phyloP scores from a whole-genome alignment of 495 filamentous ascomycete species.

The Melanomma pulvis-pyrius region DNA sequence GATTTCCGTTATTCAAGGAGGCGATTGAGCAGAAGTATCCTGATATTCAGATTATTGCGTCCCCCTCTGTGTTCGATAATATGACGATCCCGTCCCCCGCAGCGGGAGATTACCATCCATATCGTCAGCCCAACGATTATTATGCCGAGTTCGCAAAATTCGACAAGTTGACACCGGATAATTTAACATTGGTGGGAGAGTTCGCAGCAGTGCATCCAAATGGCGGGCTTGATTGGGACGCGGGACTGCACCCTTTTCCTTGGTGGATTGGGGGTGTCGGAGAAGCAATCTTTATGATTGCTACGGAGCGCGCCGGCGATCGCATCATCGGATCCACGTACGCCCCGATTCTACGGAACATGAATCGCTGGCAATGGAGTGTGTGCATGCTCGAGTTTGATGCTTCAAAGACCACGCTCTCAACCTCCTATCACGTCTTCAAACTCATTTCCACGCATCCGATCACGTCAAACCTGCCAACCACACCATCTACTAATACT shows the following conservation, averaged over 20 bases:
- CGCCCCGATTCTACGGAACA: constrained; percentile 54
- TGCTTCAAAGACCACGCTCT: constrained; percentile 47
- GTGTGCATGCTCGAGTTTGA: constrained; percentile 54
- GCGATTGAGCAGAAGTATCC: constrained; percentile 57
- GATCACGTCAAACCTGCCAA: constrained; percentile 48
- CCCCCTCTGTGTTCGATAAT: constrained; percentile 19
- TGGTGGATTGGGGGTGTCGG: constrained; percentile 38
- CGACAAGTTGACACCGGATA: constrained; percentile 32
- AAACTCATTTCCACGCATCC: constrained; percentile 49
- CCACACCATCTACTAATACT: constrained; percentile 19
- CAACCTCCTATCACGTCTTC: constrained; percentile 51
- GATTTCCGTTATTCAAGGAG: constrained; percentile 51
- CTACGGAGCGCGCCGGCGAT: constrained; percentile 43
- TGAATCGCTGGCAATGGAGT: constrained; percentile 54
- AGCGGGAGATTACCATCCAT: constrained; percentile 31
- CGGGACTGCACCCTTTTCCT: constrained; percentile 26
- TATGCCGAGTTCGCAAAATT: constrained; percentile 45
- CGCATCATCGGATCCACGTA: constrained; percentile 39
- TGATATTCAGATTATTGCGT: constrained; percentile 43
- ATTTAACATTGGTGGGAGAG: constrained; percentile 39
- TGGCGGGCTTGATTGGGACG: constrained; percentile 34
- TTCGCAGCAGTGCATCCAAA: constrained; percentile 34
- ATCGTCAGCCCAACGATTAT: constrained; percentile 41
- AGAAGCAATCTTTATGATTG: constrained; percentile 42
- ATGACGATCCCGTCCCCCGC: constrained; percentile 14